A percentile compares a stretch with the other conserved stretches of the same genome.
Evolutionary conservation across 2,329 filamentous ascomycete species (phyloP).

Genomic region (Pleomassaria siparia): DNA sequence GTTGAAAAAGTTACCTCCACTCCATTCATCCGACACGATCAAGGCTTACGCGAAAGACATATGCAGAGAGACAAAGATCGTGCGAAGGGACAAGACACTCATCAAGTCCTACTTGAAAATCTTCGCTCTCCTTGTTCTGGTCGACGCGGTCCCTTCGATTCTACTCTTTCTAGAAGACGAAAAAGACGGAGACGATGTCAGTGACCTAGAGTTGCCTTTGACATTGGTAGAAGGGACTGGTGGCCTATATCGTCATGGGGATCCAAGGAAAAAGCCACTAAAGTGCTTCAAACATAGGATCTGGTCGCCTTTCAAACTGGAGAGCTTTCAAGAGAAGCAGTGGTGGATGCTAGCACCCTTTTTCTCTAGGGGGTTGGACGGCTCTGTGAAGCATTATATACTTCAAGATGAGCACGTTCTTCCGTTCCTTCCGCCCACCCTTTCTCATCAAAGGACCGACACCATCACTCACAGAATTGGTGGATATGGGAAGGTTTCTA

Average conservation of each 20-base stretch:
- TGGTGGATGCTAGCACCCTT: conserved; percentile 20
- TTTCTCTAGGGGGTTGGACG: conserved; percentile 6
- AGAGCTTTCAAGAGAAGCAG: conserved; percentile 14
- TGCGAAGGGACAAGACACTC: neutral
- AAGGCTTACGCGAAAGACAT: conserved; percentile 1
- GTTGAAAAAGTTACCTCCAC: neutral
- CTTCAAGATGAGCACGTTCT: conserved; percentile 17
- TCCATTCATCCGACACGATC: neutral
- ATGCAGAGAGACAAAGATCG: conserved; percentile 4
- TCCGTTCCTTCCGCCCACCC: conserved; percentile 7
- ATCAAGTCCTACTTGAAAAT: conserved; percentile 14
- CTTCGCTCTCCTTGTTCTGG: conserved; percentile 14
- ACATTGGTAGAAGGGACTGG: neutral
- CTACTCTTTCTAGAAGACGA: conserved; percentile 4
- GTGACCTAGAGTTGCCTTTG: conserved; percentile 16
- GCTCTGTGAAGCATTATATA: conserved; percentile 14
- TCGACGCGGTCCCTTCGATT: conserved; percentile 9
- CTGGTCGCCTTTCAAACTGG: conserved; percentile 11
- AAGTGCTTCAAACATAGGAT: conserved; percentile 5
- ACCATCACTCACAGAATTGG: conserved; percentile 2
- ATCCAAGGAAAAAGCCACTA: neutral
- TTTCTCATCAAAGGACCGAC: neutral
- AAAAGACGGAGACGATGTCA: conserved; percentile 14
- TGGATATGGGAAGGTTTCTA: conserved; percentile 15
- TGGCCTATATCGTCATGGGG: neutral